Evolutionary conservation across 2,329 filamentous ascomycete species (phyloP), one percentile per base, ranked within the genome.

Genomic region (Arachnopeziza araneosa): DNA sequence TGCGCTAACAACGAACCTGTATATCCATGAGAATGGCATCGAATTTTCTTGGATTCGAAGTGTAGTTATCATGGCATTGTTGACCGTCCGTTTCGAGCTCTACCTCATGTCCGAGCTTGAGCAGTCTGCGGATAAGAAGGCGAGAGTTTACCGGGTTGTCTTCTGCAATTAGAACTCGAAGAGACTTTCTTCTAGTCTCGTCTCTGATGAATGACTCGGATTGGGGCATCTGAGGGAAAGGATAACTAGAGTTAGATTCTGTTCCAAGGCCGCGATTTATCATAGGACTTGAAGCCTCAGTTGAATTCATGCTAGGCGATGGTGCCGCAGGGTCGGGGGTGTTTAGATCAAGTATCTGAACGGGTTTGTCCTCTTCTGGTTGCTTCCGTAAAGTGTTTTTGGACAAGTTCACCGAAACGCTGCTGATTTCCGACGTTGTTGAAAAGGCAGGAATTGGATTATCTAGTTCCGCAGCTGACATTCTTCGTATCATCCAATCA

Each of bases 61-160:
- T 84, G 21, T 93, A 85, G 67, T 81, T 85, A 50, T 90, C 86
- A 2, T 86, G 90, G 69, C 89, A 91, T 75, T 92, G 88, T 8
- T 86, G 84, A 3, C 90, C 90, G 66, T 93, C 90, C 30, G 83
- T 77, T 1, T 87, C 89, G 55, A 89, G 82, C 65, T 92, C 88
- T 7, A 89, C 87, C 12, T 83, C 80, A 54, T 93, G 83, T 3
- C 86, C 85, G 58, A 90, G 86, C 73, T 90, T 90, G 68, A 80
- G 82, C 24, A 93, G 78, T 70, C 91, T 91, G 71, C 89, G 88
- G 58, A 84, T 79, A 53, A 93, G 76, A 60, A 91, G 88, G 73
- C 91, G 91, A 67, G 91, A 88, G 72, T 93, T 93, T 66, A 93
- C 88, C 2, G 82, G 80, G 68, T 95, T 93, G 71, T 93, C 90